Base-by-base conservation (phyloP, 164 flowering plant genomes). In the Vitis cinerea region DNA sequence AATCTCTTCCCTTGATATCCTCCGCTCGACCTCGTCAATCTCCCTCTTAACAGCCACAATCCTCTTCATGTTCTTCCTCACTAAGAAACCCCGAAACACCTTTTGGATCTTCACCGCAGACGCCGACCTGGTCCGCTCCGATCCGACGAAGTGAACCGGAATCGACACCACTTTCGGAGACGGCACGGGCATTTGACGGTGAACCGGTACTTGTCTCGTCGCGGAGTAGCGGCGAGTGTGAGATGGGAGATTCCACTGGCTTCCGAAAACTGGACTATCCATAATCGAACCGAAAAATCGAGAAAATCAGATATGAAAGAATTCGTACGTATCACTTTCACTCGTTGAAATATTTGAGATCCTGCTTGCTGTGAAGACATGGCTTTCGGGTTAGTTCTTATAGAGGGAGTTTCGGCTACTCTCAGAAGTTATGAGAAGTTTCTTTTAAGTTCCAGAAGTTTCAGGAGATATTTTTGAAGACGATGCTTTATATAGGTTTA, bases 91-190 rank as follows among this genome's bases (percentile, higher is more conserved):
- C 61, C 91, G 71, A 59, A 85, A 85, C 10, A 78, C 86, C 78
- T 83, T 90, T 83, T 92, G 96, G 53, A 92, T 86, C 81, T 69
- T 85, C 72, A 74, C 7, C 0, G 90, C 90, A 0, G 88, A 80
- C 8, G 64, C 81, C 12, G 78, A 62, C 30, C 81, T 59, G 16
- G 31, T 37, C 19, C 37, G 59, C 19, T 73, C 86, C 30, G 82
- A 59, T 9, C 70, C 79, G 9, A 80, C 84, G 65, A 76, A 82
- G 9, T 64, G 83, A 14, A 87, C 86, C 5, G 93, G 90, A 15
- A 90, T 81, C 9, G 81, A 66, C 7, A 84, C 79, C 44, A 87
- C 85, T 76, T 77, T 85, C 52, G 82, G 79, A 0, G 72, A 13
- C 3, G 69, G 69, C 27, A 58, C 2, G 61, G 64, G 3, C 55